Percentiles rank a stretch among this genome's conserved stretches.
Conservation (phyloP, 2,329 filamentous ascomycete species). For the Xylariaceae sp. region DNA sequence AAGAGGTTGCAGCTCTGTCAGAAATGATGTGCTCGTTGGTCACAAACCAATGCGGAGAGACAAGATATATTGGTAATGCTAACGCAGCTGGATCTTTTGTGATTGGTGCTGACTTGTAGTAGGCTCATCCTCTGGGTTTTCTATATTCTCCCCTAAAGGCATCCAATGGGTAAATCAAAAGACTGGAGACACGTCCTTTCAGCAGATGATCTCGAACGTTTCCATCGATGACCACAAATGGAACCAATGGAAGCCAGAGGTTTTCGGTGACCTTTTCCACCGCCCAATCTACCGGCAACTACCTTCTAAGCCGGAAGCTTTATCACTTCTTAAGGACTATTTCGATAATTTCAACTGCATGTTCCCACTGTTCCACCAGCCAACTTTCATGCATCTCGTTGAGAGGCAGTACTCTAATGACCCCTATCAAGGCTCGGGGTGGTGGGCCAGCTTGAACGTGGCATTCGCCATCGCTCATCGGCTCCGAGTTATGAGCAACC, state of each 20-base stretch:
- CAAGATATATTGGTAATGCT: slow-evolving; percentile 81
- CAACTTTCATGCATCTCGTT: slow-evolving; percentile 96
- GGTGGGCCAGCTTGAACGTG: slow-evolving; percentile 97
- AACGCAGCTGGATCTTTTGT: slow-evolving; percentile 7
- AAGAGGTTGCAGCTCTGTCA: slow-evolving; percentile 83
- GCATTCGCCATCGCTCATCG: slow-evolving; percentile 91
- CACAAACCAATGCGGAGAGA: slow-evolving; percentile 92
- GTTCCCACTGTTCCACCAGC: slow-evolving; percentile 96
- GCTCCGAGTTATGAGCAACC: slow-evolving; percentile 91
- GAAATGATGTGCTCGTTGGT: slow-evolving; percentile 99
- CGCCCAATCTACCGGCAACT: slow-evolving; percentile 81
- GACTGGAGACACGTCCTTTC: slow-evolving; percentile 93
- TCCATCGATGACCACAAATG: slow-evolving; percentile 92
- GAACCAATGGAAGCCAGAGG: slow-evolving; percentile 97
- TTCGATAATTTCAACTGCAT: slow-evolving; percentile 99
- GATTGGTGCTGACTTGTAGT: slow-evolving; percentile 8
- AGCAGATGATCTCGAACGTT: slow-evolving; percentile 91
- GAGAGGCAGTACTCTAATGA: slow-evolving; percentile 91
- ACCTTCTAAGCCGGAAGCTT: slow-evolving; percentile 82
- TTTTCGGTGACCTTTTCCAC: slow-evolving; percentile 90
- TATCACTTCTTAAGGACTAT: slow-evolving; percentile 88
- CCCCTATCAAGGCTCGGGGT: slow-evolving; percentile 92
- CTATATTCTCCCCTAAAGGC: slow-evolving; percentile 96
- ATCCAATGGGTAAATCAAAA: slow-evolving; percentile 99
- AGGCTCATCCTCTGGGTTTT: slow-evolving; percentile 97